Base-by-base conservation (phyloP, 768 basidiomycete genomes). In the Leccinum variicolor region DNA sequence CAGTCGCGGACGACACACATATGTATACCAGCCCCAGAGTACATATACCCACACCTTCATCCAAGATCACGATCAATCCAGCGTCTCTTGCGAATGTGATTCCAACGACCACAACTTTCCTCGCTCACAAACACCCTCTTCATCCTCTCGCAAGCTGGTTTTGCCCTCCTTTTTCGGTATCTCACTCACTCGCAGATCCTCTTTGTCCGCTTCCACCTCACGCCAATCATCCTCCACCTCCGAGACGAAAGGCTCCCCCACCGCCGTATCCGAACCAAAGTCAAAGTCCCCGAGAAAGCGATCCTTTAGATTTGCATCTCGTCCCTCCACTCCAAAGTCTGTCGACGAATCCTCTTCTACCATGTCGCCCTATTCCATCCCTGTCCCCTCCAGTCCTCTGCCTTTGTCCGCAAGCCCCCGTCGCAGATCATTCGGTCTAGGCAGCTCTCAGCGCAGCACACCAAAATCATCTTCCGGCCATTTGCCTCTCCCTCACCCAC, bases 361-460 rank as follows among this genome's bases (percentile, higher is more conserved):
- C 8, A 71, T 63, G 56, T 64, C 61, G 0, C 60, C 66, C 9
- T 50, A 64, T 50, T 47, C 62, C 14, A 69, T 72, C 50, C 71
- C 71, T 15, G 39, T 65, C 50, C 71, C 71, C 11, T 72, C 71
- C 8, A 67, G 55, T 15, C 71, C 71, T 0, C 52, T 74, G 0
- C 71, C 71, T n/a, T 54, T 72, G 49, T 71, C 71, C 6, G 70
- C 72, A 21, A 72, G 72, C 29, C 71, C 71, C 17, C 72, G 71
- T 50, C 69, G 72, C 14, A 59, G 71, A 19, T 72, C 71, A 1
- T 72, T 72, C 19, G 71, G 71, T 52, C 57, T 74, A 53, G 66
- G 56, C 6, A 53, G 26, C 45, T 69, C 72, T 31, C 73, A 70
- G 19, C 64, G 62, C 41, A 62, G 53, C 53, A 65, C 70, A 4